Conservation (phyloP, 2,329 filamentous ascomycete genomes). For the Gaeumannomyces tritici region DNA sequence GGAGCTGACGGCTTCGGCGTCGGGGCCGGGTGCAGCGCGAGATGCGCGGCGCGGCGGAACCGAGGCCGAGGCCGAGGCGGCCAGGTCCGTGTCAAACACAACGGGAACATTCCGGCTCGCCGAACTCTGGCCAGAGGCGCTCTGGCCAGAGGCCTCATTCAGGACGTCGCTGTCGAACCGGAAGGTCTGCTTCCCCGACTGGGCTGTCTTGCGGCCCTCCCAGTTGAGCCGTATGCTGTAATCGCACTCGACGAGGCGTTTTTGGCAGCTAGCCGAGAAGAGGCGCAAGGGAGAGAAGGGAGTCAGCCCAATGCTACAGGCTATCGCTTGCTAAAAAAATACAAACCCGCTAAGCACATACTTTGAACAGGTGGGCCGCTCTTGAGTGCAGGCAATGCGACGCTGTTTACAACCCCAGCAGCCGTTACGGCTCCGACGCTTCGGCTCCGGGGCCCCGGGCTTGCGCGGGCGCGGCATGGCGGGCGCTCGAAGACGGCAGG, state of each 20-base stretch:
- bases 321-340: not conserved
- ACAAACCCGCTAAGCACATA: not conserved
- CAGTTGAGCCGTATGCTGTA: slow-evolving; percentile 76
- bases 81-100: not conserved
- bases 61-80: not conserved
- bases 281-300: not conserved
- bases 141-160: not conserved
- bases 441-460: slow-evolving; percentile 31
- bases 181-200: slow-evolving; percentile 27
- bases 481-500: not conserved
- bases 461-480: slow-evolving; percentile 33
- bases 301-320: not conserved
- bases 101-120: not conserved
- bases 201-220: slow-evolving; percentile 61
- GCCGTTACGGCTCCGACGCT: slow-evolving; percentile 33
- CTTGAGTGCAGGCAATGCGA: not conserved
- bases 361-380: not conserved
- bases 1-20: not conserved
- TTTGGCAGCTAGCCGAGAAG: slow-evolving; percentile 43
- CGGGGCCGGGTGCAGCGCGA: not conserved
- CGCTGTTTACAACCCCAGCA: slow-evolving; percentile 50
- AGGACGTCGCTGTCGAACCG: slow-evolving; percentile 7
- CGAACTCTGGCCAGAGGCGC: not conserved
- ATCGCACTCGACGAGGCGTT: slow-evolving; percentile 65
- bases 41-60: not conserved